A percentile compares a stretch with the other conserved stretches of the same genome.
phyloP scores from a whole-genome alignment of 441 rosid species.

The Populus hybrid region DNA sequence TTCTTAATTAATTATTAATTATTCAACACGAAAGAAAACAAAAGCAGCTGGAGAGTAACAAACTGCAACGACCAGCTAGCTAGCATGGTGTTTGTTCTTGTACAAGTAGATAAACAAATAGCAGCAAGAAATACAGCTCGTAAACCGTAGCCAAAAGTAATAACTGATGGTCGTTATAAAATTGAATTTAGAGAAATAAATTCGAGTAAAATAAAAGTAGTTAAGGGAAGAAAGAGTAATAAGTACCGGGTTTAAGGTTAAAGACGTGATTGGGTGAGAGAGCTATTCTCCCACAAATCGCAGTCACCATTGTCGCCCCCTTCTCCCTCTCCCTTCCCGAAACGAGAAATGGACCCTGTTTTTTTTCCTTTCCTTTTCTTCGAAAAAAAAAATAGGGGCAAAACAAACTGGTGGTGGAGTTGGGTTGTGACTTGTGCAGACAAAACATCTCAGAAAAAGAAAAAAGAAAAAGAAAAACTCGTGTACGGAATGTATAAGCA shows the following conservation, averaged over 20 bases:
- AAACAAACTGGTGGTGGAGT: neutral
- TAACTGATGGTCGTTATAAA: neutral
- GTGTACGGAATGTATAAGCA: neutral
- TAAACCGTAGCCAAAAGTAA: neutral
- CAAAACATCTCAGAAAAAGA: neutral
- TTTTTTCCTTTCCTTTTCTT: neutral
- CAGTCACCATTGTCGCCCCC: constrained; percentile 59
- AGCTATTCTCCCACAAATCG: constrained; percentile 77
- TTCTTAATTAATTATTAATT: neutral
- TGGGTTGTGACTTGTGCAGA: neutral
- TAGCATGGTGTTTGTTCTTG: neutral
- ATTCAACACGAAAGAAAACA: neutral
- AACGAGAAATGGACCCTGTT: neutral
- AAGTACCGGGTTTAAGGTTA: constrained; percentile 61
- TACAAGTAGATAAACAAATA: neutral
- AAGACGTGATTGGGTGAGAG: constrained; percentile 74
- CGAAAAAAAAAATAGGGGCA: neutral
- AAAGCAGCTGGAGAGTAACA: neutral
- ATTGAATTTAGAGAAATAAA: neutral
- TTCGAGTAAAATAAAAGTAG: neutral
- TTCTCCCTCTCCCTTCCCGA: constrained; percentile 8
- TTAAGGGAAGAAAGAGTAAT: constrained; percentile 2
- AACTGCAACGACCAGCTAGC: neutral
- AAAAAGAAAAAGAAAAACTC: too few relatives aligned
- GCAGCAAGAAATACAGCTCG: neutral